Conservation (phyloP, 306 rosid genomes). For the Phaseolus lunatus region DNA sequence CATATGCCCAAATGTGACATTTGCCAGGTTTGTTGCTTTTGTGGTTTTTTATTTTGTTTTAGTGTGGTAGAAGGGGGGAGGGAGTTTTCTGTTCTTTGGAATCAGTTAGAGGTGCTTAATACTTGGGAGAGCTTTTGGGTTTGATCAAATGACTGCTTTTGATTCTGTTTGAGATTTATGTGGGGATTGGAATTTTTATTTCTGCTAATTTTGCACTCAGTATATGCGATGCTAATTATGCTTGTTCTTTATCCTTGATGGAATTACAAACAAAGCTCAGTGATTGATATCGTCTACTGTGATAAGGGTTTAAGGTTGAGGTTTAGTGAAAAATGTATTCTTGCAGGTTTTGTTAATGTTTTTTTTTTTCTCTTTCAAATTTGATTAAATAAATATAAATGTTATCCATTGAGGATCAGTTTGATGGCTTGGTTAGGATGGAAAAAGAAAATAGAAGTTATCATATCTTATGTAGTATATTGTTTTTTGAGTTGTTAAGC, state of each 20-base stretch:
- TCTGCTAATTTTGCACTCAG: neutral
- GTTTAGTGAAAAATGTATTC: neutral
- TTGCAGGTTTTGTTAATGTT: neutral
- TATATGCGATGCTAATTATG: neutral
- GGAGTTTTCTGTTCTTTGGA: neutral
- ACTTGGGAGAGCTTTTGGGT: neutral
- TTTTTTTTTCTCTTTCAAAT: neutral
- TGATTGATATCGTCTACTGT: neutral
- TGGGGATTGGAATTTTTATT: neutral
- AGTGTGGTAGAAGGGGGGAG: neutral
- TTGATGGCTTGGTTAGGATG: neutral
- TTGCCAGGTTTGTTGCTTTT: constrained; percentile 70
- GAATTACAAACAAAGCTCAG: neutral
- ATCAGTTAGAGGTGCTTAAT: neutral
- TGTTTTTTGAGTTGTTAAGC: neutral
- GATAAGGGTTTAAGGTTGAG: neutral
- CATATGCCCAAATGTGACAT: constrained; percentile 93
- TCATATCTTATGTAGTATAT: neutral
- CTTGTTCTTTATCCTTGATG: neutral
- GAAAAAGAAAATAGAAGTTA: neutral
- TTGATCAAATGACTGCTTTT: constrained; percentile 1
- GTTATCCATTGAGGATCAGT: neutral
- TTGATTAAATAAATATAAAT: constrained; percentile 3
- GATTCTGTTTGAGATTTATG: neutral
- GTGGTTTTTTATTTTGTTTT: neutral